phyloP scores from a whole-genome alignment of 2,329 filamentous ascomycete species.

The Fusarium nanum region DNA sequence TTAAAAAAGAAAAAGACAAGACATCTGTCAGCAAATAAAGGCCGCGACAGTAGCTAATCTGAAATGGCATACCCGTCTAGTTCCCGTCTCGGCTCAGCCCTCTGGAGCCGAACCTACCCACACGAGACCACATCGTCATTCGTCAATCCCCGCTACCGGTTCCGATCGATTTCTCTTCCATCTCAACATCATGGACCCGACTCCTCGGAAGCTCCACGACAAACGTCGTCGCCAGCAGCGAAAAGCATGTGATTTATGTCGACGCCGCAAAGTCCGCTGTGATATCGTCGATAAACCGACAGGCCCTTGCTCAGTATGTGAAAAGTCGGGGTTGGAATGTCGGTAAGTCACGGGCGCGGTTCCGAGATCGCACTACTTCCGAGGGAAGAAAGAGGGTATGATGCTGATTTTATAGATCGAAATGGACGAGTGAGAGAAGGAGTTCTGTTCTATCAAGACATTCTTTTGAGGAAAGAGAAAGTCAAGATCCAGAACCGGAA shows the following conservation, averaged over 20 bases:
- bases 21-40: too few species aligned
- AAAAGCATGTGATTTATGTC: conserved; percentile 45
- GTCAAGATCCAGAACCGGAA: conserved; percentile 15
- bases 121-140: not conserved
- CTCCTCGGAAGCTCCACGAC: conserved; percentile 3
- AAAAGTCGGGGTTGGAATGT: conserved; percentile 44
- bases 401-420: conserved; percentile 33
- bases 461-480: not conserved
- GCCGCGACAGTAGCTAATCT: too few species aligned
- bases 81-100: conserved; percentile 5
- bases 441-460: conserved; percentile 24
- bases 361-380: conserved; percentile 2
- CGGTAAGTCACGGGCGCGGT: conserved; percentile 35
- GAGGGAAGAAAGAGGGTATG: rapidly evolving
- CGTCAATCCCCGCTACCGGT: conserved; percentile 14
- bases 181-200: conserved; percentile 15
- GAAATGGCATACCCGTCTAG: not conserved
- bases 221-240: conserved; percentile 48
- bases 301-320: conserved; percentile 41
- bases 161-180: conserved; percentile 38
- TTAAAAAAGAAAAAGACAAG: too few species aligned
- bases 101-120: conserved; percentile 28
- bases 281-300: conserved; percentile 37
- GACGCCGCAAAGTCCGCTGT: conserved; percentile 42
- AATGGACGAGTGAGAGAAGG: conserved; percentile 37